These are phyloP conservation scores for Hygrocybe coccinea DNA, from an alignment of 768 basidiomycete species.

Conservation along the genomic window DNA sequence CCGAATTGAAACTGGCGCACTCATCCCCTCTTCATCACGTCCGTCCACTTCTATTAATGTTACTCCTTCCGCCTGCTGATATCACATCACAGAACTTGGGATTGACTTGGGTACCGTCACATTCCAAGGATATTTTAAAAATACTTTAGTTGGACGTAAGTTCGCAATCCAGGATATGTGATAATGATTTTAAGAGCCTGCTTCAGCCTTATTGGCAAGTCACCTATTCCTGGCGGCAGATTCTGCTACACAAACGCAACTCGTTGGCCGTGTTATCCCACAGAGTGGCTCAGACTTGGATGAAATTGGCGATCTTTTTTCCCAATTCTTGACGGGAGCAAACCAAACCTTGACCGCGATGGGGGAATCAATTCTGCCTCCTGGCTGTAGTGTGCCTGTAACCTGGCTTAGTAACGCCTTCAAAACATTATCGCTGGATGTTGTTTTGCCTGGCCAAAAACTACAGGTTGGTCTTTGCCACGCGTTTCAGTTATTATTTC, in stretches of 20 bases:
- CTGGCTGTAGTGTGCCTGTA: constrained; percentile 47
- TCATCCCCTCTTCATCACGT: constrained; percentile 65
- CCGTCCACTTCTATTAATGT: constrained; percentile 25
- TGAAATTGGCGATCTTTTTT: constrained; percentile 58
- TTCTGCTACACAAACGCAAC: constrained; percentile 44
- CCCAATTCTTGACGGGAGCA: constrained; percentile 56
- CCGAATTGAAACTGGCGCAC: constrained; percentile 60
- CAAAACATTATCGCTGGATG: constrained; percentile 56
- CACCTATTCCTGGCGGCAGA: constrained; percentile 48
- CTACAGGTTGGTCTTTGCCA: constrained; percentile 38
- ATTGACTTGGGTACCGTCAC: constrained; percentile 62
- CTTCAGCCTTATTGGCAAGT: constrained; percentile 47
- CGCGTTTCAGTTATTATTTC: too few species aligned
- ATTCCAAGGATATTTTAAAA: constrained; percentile 59
- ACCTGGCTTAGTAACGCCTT: constrained; percentile 68
- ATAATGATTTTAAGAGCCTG: background rate
- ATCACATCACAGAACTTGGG: constrained; percentile 48
- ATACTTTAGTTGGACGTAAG: constrained; percentile 58
- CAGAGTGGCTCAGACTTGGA: constrained; percentile 52
- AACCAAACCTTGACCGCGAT: constrained; percentile 57
- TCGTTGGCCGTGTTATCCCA: constrained; percentile 61
- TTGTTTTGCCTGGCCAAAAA: constrained; percentile 58
- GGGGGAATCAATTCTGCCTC: constrained; percentile 58
- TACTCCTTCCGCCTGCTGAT: constrained; percentile 8
- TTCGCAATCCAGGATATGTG: constrained; percentile 1